Base-by-base conservation (phyloP, 257 asterid genomes). In the Nicotiana obtusifolia region DNA sequence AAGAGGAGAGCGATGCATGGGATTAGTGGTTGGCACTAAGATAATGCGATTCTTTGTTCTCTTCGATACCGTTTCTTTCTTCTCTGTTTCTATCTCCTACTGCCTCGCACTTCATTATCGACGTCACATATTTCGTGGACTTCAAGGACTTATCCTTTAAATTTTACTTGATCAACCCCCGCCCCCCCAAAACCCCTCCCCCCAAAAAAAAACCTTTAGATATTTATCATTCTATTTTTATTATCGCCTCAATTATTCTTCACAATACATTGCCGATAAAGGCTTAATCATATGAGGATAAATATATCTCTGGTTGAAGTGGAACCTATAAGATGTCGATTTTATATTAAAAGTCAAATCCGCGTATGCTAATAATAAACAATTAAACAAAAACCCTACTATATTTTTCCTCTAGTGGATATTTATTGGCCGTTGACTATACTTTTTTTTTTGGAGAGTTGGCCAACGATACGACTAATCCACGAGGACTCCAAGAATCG, bases 21-120 rank as follows among this genome's bases (percentile, higher is more conserved):
- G 64, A 47, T 53, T 49, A 78, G 78, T 78, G 87, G 84, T 28
- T 52, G 82, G 37, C 66, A 61, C 59, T 71, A 41, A 77, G 88
- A 83, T 86, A 78, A 81, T 59, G 81, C 56, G 47, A 17, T 68
- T 26, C 75, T 22, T 78, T 47, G 41, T 37, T 57, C 54, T 41
- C 44, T 69, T 20, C 33, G 19, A 71, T 44, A 71, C 60, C 24
- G n/a, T 75, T 75, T 26, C 62, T 24, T 7, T 33, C 10, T 49
- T 26, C 33, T 75, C 49, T 75, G 64, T 49, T 75, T 49, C 26
- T 26, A 24, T 75, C 37, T 49, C 44, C 62, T 37, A 24, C 62
- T 24, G 37, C 44, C 26, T 14, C 6, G 17, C 26, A 26, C 62
- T 75, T 75, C 80, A 49, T 75, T 49, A 16, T 54, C 61, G 1